Evolutionary conservation across 208 protist genomes (phyloP), one percentile per base, ranked within the genome.

Genomic region (Balamuthia mandrillaris): DNA sequence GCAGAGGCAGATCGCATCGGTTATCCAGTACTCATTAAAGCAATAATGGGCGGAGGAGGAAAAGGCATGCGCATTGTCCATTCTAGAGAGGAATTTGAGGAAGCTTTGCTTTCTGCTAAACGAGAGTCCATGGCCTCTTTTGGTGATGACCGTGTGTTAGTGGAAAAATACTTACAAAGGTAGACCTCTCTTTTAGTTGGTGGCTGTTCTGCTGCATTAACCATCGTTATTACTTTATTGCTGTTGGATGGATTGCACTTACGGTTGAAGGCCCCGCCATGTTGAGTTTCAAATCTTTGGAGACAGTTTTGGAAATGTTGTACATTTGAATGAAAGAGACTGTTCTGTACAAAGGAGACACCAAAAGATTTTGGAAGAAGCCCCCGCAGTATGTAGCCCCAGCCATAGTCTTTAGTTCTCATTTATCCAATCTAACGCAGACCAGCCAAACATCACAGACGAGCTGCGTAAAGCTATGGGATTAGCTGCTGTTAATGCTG

Each of bases 21-120:
- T 31, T 98, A 95, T 87, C 97, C 98, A 7, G 91, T 99, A 3
- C 92, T 99, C 72, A 97, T 99, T 88, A 99, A 99, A 92, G 97
- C 97, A 0, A 91, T 94, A 37, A 87, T 93, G 52, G 96, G 95
- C 81, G 95, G 96, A 41, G 95, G 95, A 42, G 95, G 94, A 56
- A 91, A 90, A 24, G 82, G 63, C 82, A 51, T 58, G 60, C 44
- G 45, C 21, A 72, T 85, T 45, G 54, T 95, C 31, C 97, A 97
- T 81, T 92, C 96, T 61, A 94, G 94, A 33, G 92, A 93, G 29
- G 91, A 96, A 77, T 94, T 96, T 87, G 61, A 85, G 27, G 90
- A 90, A 35, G 92, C 94, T 85, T 85, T 97, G 18, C 81, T 92
- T 0, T 87, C 88, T 4, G 92, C 95, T 33, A 91, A 93, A 54